Evolutionary conservation across 805 yeast genomes (phyloP).

Genomic region (Myxozyma neotropica): DNA sequence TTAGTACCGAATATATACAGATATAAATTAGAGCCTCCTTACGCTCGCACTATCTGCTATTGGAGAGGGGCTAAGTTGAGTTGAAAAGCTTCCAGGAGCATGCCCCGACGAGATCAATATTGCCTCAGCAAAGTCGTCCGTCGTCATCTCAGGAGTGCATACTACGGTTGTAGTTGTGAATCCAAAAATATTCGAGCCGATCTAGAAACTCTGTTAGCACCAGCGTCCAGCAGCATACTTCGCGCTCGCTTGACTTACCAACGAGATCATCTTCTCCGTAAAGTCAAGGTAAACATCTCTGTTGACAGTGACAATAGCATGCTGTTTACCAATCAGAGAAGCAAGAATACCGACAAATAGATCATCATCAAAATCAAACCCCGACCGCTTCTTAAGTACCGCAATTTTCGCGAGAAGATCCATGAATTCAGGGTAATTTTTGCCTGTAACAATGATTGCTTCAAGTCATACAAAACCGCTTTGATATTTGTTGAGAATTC

Average conservation of each 20-base stretch:
- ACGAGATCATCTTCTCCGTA: conserved; percentile 23
- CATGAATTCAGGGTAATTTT: background rate
- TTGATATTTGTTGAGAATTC: too few species aligned
- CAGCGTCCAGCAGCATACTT: background rate
- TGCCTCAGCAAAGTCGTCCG: conserved; percentile 24
- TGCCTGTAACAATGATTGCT: too few species aligned
- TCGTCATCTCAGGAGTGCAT: conserved; percentile 20
- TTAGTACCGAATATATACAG: background rate
- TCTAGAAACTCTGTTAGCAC: conserved; percentile 1
- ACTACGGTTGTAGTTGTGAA: conserved; percentile 15
- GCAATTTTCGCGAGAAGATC: conserved; percentile 18
- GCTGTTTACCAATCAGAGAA: conserved; percentile 22
- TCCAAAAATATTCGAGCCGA: conserved; percentile 30
- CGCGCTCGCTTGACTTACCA: conserved; percentile 3
- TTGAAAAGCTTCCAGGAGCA: conserved; percentile 18
- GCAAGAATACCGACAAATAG: conserved; percentile 30
- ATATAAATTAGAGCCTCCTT: background rate
- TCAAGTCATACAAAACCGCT: too few species aligned
- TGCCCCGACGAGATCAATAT: conserved; percentile 6
- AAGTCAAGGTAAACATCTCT: conserved; percentile 22
- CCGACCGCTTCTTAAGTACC: conserved; percentile 9
- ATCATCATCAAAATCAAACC: conserved; percentile 30
- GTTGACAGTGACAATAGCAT: conserved; percentile 26
- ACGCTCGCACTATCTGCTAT: background rate
- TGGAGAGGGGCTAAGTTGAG: background rate